Evolutionary conservation across 2,329 filamentous ascomycete species (phyloP), one percentile per base, ranked within the genome.

Genomic region (Aaosphaeria arxii): DNA sequence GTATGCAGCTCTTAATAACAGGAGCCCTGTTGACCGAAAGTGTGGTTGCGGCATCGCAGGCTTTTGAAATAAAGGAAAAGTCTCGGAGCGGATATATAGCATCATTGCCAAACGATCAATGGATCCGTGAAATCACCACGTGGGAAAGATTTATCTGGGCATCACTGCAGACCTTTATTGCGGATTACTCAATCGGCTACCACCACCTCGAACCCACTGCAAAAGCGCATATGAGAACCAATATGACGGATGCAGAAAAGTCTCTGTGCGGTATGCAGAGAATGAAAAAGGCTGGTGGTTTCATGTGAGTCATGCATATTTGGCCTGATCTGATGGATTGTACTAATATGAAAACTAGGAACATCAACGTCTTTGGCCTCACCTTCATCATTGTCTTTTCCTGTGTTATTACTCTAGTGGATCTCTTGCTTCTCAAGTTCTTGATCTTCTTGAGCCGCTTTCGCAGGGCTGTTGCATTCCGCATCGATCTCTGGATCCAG

Each of bases 41-140:
- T 11, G 44, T 35, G 4, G 36, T 9, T 7, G 38, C 29, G 4
- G n/a, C 29, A 13, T 13, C 30, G 24, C 11, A 35, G 5, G 33
- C n/a, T 30, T 42, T 50, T 24, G 24, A 52, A 29, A 11, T 44
- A 35, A 43, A 6, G 3, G 17, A 39, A 6, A 33, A 33, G 4
- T 36, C 49, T 11, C 33, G 17, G 17, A 24, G 17, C 17, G 17
- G 17, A 24, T 24, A 24, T 24, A 24, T 24, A 41, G 30, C 31
- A 6, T 46, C 43, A 6, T 40, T 55, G 4, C 54, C 52, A 31
- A 28, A 46, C 35, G 45, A 57, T 31, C 52, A 57, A 35, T 57
- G 52, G 54, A 33, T 43, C 17, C 38, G 7, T 2, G 54, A 57
- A 29, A 9, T 53, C 7, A 17, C n/a, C 0, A 4, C 17, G 4